Evolutionary conservation across 2,329 filamentous ascomycete species (phyloP), one percentile per base, ranked within the genome.

Genomic region (Penicillium corylophilum): DNA sequence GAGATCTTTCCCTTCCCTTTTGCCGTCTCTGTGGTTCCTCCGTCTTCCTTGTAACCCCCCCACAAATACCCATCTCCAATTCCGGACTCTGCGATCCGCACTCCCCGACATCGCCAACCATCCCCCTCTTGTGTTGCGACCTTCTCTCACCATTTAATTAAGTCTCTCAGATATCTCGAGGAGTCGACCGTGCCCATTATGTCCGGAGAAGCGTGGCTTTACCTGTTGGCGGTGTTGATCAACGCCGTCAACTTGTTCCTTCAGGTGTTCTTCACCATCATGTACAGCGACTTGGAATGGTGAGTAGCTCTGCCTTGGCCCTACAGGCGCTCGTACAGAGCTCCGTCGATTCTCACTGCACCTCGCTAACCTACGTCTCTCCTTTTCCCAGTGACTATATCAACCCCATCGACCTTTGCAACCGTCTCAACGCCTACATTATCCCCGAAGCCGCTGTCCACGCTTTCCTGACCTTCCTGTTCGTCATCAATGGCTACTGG

Each of bases 281-380:
- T 99, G 95, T 99, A 97, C 80, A 96, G 90, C 77, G 94, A 99
- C 82, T 79, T 99, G 69, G 94, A 99, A 88, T 99, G 94, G 92
- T 95, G 80, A 70, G 89, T 81, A n/a, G 15, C 26, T 40, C 31
- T 18, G 31, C 43, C 20, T n/a, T 12, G 9, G 16, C n/a, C 20
- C 31, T 12, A 18, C 35, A 23, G 2, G 33, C 24, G 16, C 24
- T 16, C 8, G 6, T 26, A 15, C n/a, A 20, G 7, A 18, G 42
- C 20, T 38, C 24, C 13, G 22, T 35, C 31, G 4, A 16, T 12
- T 13, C 31, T 35, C n/a, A 13, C 35, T 41, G 44, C 46, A 53
- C 41, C 24, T 42, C 26, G 57, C 53, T 52, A 48, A 57, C 45
- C 41, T 35, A 50, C 53, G 67, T 69, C 73, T 63, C 48, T 54